These are phyloP conservation scores for Claviceps maximensis DNA, from an alignment of 2,329 filamentous ascomycete genomes.

Conservation along the genomic window DNA sequence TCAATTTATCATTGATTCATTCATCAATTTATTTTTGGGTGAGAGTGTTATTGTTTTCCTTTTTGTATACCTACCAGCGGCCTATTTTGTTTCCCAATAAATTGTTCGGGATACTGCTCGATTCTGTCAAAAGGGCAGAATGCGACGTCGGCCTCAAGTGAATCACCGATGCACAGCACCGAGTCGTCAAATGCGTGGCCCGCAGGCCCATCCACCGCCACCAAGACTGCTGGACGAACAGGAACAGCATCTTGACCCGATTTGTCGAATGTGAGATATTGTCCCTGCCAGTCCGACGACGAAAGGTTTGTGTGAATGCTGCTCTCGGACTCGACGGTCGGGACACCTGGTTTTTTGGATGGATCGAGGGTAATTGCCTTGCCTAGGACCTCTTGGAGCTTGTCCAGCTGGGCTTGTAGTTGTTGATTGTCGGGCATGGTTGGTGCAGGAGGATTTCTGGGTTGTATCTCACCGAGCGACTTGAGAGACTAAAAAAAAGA, in stretches of 20 bases:
- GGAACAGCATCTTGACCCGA: not conserved
- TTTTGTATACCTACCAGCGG: conserved; percentile 24
- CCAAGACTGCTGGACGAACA: no score
- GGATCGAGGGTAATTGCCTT: conserved; percentile 5
- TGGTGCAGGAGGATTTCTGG: not conserved
- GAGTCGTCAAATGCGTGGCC: conserved; percentile 11
- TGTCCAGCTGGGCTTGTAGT: conserved; percentile 5
- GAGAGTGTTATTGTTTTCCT: no score
- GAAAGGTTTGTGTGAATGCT: not conserved
- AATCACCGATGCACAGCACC: conserved; percentile 13
- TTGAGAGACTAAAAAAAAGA: not conserved
- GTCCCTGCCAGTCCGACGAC: not conserved
- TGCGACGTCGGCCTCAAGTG: conserved; percentile 11
- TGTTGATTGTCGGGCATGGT: conserved; percentile 5
- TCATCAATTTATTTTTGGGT: not conserved
- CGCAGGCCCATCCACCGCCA: not conserved
- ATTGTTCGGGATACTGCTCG: conserved; percentile 44
- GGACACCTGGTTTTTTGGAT: not conserved
- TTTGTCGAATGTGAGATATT: not conserved
- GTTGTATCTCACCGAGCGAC: not conserved
- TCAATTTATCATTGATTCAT: no score
- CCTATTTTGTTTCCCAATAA: conserved; percentile 39
- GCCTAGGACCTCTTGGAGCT: conserved; percentile 9
- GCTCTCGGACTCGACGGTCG: not conserved
- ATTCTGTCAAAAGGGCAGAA: conserved; percentile 43